Conservation (phyloP, 495 filamentous ascomycete genomes). For the Annulohypoxylon maeteangense region DNA sequence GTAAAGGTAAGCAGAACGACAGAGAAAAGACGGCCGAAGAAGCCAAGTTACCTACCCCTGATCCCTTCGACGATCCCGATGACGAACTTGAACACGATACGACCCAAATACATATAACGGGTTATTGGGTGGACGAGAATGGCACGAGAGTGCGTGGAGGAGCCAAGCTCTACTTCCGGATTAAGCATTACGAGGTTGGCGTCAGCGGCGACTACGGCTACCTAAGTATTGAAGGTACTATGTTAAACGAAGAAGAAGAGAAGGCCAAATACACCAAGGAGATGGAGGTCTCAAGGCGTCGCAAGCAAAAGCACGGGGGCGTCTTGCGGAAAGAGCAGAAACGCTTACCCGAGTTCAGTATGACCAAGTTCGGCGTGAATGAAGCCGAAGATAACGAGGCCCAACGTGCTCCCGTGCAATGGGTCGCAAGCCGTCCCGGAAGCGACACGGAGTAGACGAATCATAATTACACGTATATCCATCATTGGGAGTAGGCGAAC, state of each 20-base stretch:
- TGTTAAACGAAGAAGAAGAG: constrained; percentile 57
- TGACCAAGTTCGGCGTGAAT: constrained; percentile 59
- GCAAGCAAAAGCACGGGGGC: constrained; percentile 48
- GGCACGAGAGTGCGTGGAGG: constrained; percentile 51
- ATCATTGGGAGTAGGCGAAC: not conserved
- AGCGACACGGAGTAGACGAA: constrained; percentile 31
- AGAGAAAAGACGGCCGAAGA: constrained; percentile 36
- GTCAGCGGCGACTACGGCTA: constrained; percentile 62
- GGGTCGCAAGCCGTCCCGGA: constrained; percentile 24
- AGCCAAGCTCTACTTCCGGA: constrained; percentile 57
- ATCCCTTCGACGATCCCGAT: constrained; percentile 34
- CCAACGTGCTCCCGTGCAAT: constrained; percentile 30
- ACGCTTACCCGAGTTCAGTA: constrained; percentile 58
- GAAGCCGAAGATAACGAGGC: constrained; percentile 52
- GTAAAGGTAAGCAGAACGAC: constrained; percentile 25
- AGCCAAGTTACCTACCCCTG: constrained; percentile 28
- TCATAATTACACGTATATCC: not conserved
- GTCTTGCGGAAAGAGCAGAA: constrained; percentile 50
- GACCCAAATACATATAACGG: constrained; percentile 59
- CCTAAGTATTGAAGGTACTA: constrained; percentile 60
- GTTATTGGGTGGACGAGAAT: constrained; percentile 58
- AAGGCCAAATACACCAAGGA: constrained; percentile 49
- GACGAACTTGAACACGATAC: constrained; percentile 32
- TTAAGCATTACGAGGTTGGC: constrained; percentile 62
- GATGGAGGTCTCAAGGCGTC: constrained; percentile 49